phyloP scores from a whole-genome alignment of 208 protist species.

The Crithidia mellificae region DNA sequence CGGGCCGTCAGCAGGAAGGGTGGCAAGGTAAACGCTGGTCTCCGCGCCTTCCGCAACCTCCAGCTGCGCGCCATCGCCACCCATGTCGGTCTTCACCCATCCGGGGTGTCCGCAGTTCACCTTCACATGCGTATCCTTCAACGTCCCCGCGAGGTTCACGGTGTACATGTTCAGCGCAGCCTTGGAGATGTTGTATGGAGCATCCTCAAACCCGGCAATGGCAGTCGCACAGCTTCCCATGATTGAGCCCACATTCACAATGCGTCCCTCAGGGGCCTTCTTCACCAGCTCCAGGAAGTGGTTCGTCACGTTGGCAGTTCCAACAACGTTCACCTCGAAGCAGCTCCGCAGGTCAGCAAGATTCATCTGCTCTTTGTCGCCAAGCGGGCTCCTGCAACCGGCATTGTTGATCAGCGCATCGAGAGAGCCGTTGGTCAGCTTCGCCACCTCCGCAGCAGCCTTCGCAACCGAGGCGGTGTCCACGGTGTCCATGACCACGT shows the following conservation, averaged over 20 bases:
- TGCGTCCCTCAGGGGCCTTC: constrained; percentile 57
- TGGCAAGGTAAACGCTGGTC: constrained; percentile 75
- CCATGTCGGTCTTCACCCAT: constrained; percentile 80
- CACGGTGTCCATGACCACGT: constrained; percentile 50
- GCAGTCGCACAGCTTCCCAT: constrained; percentile 58
- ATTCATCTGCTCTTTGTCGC: constrained; percentile 35
- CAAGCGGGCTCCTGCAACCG: constrained; percentile 24
- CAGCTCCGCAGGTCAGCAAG: constrained; percentile 37
- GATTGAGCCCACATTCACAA: constrained; percentile 75
- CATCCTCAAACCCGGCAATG: constrained; percentile 9
- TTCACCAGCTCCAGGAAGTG: constrained; percentile 63
- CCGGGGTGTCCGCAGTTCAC: constrained; percentile 72
- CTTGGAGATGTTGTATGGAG: constrained; percentile 66
- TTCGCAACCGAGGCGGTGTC: constrained; percentile 50
- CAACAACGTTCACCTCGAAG: constrained; percentile 73
- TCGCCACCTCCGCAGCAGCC: constrained; percentile 47
- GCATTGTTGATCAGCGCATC: constrained; percentile 85
- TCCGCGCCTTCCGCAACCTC: constrained; percentile 64
- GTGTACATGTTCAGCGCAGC: constrained; percentile 87
- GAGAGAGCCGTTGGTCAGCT: constrained; percentile 37
- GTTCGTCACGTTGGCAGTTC: constrained; percentile 60
- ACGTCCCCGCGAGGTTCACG: constrained; percentile 55
- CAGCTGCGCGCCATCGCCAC: constrained; percentile 43
- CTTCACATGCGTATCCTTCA: constrained; percentile 61
- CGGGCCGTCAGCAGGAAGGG: constrained; percentile 65